A percentile compares a stretch with the other conserved stretches of the same genome.
Evolutionary conservation across 2,329 filamentous ascomycete genomes (phyloP).

Genomic region (Claviceps cyperi): DNA sequence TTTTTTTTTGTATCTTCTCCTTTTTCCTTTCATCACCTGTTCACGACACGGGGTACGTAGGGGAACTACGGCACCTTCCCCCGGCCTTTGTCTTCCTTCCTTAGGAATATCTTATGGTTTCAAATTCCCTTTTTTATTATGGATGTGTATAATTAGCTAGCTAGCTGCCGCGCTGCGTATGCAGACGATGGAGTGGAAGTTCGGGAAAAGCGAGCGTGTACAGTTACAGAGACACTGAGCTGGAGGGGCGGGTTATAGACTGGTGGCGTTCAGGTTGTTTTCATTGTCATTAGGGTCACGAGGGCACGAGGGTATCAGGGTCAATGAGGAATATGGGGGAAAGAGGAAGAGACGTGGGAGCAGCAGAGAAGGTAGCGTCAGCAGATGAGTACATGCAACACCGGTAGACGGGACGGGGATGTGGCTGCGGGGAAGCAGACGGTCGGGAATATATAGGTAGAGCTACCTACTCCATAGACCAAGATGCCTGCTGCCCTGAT

Average conservation of each 20-base stretch:
- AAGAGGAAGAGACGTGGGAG: no score
- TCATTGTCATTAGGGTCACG: neutral
- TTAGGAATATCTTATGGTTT: neutral
- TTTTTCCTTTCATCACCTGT: neutral
- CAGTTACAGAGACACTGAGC: neutral
- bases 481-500: no score
- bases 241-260: neutral
- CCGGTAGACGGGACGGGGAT: no score
- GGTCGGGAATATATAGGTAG: no score
- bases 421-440: no score
- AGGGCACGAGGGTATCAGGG: no score
- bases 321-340: no score
- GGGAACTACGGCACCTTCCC: neutral
- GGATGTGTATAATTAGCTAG: slow-evolving; percentile 2
- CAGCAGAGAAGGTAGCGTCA: no score
- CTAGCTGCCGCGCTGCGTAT: neutral
- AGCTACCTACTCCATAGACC: no score
- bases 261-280: neutral
- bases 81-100: neutral
- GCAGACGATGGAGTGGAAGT: neutral
- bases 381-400: no score
- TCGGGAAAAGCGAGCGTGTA: neutral
- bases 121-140: neutral
- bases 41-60: neutral
- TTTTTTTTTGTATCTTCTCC: slow-evolving; percentile 1